These are phyloP conservation scores for Yarrowia deformans DNA, from an alignment of 805 yeast genomes.

Conservation along the genomic window DNA sequence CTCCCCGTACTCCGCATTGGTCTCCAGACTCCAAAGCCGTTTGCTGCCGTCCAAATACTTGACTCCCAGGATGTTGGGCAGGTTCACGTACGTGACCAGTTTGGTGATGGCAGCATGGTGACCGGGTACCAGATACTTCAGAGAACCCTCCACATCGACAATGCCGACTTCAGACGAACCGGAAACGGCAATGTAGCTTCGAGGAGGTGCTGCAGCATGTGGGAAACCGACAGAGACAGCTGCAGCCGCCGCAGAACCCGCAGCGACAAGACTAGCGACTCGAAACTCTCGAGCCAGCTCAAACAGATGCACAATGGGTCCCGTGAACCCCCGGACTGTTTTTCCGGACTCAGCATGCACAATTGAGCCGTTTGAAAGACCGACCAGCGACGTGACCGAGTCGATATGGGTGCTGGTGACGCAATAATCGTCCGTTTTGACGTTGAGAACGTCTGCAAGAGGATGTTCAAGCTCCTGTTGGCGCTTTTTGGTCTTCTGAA, in stretches of 20 bases:
- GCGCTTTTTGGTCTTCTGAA: conserved; percentile 1
- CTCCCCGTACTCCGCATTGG: conserved; percentile 11
- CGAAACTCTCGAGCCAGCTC: conserved; percentile 18
- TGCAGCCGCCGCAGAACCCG: conserved; percentile 4
- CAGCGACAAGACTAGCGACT: conserved; percentile 9
- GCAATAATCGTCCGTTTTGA: not conserved
- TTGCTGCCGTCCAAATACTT: conserved; percentile 21
- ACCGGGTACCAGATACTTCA: conserved; percentile 13
- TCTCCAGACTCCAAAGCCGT: conserved; percentile 31
- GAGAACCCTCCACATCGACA: not conserved
- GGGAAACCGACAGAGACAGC: conserved; percentile 6
- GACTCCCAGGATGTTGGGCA: conserved; percentile 26
- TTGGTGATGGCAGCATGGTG: conserved; percentile 20
- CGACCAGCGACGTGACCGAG: conserved; percentile 6
- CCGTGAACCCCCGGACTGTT: conserved; percentile 19
- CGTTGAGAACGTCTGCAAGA: not conserved
- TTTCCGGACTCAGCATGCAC: conserved; percentile 3
- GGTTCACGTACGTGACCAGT: conserved; percentile 29
- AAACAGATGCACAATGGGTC: not conserved
- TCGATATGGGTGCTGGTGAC: conserved; percentile 14
- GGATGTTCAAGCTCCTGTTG: not conserved
- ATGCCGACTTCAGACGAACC: conserved; percentile 23
- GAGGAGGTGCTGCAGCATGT: conserved; percentile 14
- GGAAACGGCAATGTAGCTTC: conserved; percentile 17
- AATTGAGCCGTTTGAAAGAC: conserved; percentile 19